Evolutionary conservation across 768 basidiomycete species (phyloP).

Genomic region (Pulveroboletus sp.): DNA sequence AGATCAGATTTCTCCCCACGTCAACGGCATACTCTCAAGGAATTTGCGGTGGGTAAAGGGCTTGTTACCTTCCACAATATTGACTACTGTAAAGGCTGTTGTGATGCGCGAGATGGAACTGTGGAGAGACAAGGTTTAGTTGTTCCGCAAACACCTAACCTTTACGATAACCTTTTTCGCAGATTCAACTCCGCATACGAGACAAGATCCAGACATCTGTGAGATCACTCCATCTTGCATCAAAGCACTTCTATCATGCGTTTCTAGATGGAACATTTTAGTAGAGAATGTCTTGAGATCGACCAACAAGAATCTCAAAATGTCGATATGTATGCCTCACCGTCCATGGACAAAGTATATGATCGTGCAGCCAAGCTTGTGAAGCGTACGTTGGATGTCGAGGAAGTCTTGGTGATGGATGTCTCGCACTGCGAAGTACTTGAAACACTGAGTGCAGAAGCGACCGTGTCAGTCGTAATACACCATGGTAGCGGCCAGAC

Average conservation of each 20-base stretch:
- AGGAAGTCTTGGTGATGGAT: conserved; percentile 90
- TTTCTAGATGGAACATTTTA: conserved; percentile 87
- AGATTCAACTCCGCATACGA: conserved; percentile 87
- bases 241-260: neutral
- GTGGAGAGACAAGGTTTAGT: conserved; percentile 81
- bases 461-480: conserved; percentile 61
- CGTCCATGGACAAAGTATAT: conserved; percentile 84
- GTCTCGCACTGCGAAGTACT: conserved; percentile 86
- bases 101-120: conserved; percentile 95
- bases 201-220: conserved; percentile 90
- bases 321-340: conserved; percentile 22
- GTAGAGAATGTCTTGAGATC: conserved; percentile 89
- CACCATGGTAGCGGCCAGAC: conserved; percentile 60
- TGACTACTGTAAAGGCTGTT: conserved; percentile 47
- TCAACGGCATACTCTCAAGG: conserved; percentile 87
- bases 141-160: neutral
- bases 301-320: conserved; percentile 44
- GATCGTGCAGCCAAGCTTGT: conserved; percentile 87
- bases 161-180: neutral
- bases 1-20: conserved; percentile 82
- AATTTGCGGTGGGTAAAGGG: conserved; percentile 63
- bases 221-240: conserved; percentile 21
- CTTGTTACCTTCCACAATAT: neutral
- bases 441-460: conserved; percentile 60
- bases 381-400: conserved; percentile 84